Evolutionary conservation across 768 basidiomycete species (phyloP).

Genomic region (Russula sp.): DNA sequence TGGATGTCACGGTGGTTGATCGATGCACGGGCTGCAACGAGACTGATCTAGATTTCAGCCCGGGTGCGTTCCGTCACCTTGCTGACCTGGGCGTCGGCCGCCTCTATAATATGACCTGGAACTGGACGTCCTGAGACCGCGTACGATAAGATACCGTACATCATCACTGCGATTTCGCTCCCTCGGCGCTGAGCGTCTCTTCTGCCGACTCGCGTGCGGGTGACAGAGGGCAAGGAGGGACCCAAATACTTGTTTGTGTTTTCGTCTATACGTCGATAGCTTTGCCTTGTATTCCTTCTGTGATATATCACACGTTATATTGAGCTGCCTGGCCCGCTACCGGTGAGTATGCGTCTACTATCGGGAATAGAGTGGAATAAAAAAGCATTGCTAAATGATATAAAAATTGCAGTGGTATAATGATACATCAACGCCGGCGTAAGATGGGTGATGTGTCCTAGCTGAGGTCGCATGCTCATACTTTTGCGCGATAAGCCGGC

Average conservation of each 20-base stretch:
- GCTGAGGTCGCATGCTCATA: conserved; percentile 38
- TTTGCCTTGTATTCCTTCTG: background rate
- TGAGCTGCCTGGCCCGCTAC: background rate
- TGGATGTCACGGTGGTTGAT: conserved; percentile 55
- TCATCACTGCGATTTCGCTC: background rate
- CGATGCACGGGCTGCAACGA: conserved; percentile 56
- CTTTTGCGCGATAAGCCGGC: conserved; percentile 86
- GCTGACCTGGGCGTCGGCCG: conserved; percentile 49
- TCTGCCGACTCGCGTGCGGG: conserved; percentile 32
- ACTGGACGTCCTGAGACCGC: conserved; percentile 38
- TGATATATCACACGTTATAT: background rate
- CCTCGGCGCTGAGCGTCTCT: conserved; percentile 32
- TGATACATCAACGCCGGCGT: background rate
- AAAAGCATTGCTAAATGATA: conserved; percentile 11
- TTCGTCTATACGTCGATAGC: background rate
- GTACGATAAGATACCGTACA: background rate
- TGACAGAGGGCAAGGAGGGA: conserved; percentile 34
- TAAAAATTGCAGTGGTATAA: conserved; percentile 11
- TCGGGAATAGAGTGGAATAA: conserved; percentile 3
- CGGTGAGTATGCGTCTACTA: background rate
- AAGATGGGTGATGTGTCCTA: background rate
- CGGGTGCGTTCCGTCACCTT: conserved; percentile 51
- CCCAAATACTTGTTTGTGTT: background rate
- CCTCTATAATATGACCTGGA: conserved; percentile 50
- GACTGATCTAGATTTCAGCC: conserved; percentile 62